A percentile compares a stretch with the other conserved stretches of the same genome.
Conservation (phyloP, 306 rosid species). For the Bauhinia variegata region DNA sequence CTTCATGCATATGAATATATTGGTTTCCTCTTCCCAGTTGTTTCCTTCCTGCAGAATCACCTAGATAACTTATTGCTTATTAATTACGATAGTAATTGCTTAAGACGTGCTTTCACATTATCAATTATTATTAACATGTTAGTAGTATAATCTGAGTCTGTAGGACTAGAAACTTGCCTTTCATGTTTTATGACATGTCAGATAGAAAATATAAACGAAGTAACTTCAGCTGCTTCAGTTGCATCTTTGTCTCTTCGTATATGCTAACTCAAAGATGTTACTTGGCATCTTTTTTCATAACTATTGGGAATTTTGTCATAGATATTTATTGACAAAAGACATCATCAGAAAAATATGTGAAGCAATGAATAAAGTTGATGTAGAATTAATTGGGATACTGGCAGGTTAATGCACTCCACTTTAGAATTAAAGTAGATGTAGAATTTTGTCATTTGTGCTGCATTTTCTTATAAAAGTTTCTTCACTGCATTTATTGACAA, state of each 20-base stretch:
- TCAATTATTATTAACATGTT: not conserved
- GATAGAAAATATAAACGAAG: not conserved
- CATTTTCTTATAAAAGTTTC: slow-evolving; percentile 11
- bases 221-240: not conserved
- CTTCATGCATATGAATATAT: slow-evolving; percentile 17
- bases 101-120: not conserved
- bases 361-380: too few relatives aligned
- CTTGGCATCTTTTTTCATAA: too few relatives aligned
- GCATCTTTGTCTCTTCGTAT: slow-evolving; percentile 2
- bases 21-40: not conserved
- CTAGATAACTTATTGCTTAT: not conserved
- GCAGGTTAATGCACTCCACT: too few relatives aligned
- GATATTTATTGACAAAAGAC: too few relatives aligned
- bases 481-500: slow-evolving; percentile 23
- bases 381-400: too few relatives aligned
- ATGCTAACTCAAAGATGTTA: not conserved
- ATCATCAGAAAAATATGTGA: too few relatives aligned
- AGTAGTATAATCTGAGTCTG: not conserved
- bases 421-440: too few relatives aligned
- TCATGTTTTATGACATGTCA: slow-evolving; percentile 20
- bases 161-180: slow-evolving; percentile 6
- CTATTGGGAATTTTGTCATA: too few relatives aligned
- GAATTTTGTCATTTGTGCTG: not conserved
- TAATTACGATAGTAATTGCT: slow-evolving; percentile 4
- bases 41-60: slow-evolving; percentile 25